phyloP scores from a whole-genome alignment of 495 filamentous ascomycete genomes.

The Astrocystis sublimbata region DNA sequence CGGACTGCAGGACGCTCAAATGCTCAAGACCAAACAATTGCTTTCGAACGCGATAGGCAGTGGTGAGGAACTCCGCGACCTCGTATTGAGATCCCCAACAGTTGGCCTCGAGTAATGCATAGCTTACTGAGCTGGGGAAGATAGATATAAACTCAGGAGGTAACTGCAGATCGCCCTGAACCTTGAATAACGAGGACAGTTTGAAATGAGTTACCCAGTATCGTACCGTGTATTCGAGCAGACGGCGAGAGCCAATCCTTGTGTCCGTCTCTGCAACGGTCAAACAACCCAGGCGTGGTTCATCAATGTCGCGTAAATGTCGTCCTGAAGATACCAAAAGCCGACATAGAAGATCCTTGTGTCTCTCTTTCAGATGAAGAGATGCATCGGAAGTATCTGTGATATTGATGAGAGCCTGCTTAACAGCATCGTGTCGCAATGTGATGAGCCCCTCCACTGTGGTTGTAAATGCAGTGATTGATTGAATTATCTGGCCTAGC shows the following conservation, averaged over 20 bases:
- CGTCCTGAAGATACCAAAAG: background rate
- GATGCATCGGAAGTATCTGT: conserved; percentile 9
- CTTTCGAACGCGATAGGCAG: conserved; percentile 9
- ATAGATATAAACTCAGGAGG: conserved; percentile 4
- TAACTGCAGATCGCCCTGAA: conserved; percentile 7
- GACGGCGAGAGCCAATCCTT: background rate
- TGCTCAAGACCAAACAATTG: conserved; percentile 8
- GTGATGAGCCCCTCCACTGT: conserved; percentile 3
- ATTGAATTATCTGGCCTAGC: background rate
- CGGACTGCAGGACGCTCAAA: conserved; percentile 3
- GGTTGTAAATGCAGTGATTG: background rate
- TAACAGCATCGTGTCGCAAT: conserved; percentile 1
- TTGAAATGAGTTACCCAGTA: conserved; percentile 12
- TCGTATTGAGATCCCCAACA: conserved; percentile 10
- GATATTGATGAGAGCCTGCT: conserved; percentile 10
- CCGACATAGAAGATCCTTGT: conserved; percentile 7
- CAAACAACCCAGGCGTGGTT: conserved; percentile 2
- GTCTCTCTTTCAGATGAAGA: conserved; percentile 5
- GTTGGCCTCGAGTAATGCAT: conserved; percentile 4
- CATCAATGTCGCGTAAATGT: conserved; percentile 2
- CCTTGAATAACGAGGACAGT: conserved; percentile 4
- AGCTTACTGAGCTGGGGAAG: conserved; percentile 9
- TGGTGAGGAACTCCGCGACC: background rate
- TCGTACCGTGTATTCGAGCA: conserved; percentile 11
- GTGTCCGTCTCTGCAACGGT: background rate